Percentiles rank a stretch among this genome's conserved stretches.
phyloP scores from a whole-genome alignment of 805 yeast genomes.

The Spencermartinsiella europaea region DNA sequence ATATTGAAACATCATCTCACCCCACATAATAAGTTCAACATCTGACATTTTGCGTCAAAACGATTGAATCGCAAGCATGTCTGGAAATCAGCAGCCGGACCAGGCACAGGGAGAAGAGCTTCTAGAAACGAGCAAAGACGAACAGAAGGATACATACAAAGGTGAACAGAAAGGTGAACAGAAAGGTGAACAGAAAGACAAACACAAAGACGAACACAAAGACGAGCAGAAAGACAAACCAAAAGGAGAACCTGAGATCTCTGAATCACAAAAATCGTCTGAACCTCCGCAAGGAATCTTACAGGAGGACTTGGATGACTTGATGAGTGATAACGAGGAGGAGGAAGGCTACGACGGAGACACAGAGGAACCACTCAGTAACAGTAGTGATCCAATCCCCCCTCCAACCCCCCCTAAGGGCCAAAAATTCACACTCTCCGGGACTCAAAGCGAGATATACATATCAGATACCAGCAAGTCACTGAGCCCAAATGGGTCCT shows the following conservation, averaged over 20 bases:
- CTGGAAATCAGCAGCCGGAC: no score
- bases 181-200: no score
- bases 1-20: no score
- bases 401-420: conserved; percentile 11
- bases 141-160: no score
- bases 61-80: no score
- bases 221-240: neutral
- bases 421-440: conserved; percentile 21
- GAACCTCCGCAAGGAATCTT: neutral
- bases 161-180: no score
- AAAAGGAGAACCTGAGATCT: neutral
- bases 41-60: no score
- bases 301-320: neutral
- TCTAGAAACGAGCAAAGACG: no score
- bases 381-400: neutral
- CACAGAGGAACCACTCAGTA: neutral
- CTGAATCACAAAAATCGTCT: neutral
- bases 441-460: conserved; percentile 20
- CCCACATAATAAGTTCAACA: no score
- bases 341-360: neutral
- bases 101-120: no score
- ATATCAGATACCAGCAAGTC: conserved; percentile 14
- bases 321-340: neutral
- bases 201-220: neutral
- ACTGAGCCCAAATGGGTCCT: conserved; percentile 6